These are phyloP conservation scores for Trametes cinnabarina DNA, from an alignment of 768 basidiomycete genomes.

Conservation along the genomic window DNA sequence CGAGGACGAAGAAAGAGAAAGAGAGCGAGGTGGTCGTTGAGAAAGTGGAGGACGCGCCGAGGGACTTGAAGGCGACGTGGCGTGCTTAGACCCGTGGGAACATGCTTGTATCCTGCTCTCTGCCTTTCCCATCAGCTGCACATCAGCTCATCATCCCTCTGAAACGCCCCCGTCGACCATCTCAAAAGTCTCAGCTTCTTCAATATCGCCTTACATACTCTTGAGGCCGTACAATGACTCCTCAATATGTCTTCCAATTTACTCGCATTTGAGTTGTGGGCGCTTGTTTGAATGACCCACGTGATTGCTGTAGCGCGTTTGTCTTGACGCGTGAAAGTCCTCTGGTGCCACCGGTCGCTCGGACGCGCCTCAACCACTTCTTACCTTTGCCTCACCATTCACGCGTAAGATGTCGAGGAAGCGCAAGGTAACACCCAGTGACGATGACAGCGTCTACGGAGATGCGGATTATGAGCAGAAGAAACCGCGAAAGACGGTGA, in stretches of 20 bases:
- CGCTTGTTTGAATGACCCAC: background rate
- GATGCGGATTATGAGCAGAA: slow-evolving; percentile 21
- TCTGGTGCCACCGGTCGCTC: background rate
- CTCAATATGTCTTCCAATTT: background rate
- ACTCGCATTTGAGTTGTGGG: background rate
- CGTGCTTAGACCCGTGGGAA: slow-evolving; percentile 31
- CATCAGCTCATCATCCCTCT: slow-evolving; percentile 18
- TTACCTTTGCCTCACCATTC: background rate
- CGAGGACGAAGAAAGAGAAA: slow-evolving; percentile 16
- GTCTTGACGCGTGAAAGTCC: background rate
- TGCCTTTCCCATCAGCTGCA: slow-evolving; percentile 14
- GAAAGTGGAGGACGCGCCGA: slow-evolving; percentile 12
- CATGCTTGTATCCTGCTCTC: slow-evolving; percentile 1
- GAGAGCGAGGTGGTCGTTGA: slow-evolving; percentile 21
- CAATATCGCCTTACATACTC: slow-evolving; percentile 1
- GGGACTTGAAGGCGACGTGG: slow-evolving; percentile 29
- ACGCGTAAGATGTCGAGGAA: slow-evolving; percentile 28
- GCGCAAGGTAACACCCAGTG: slow-evolving; percentile 18
- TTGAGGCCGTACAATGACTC: background rate
- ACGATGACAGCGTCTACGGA: slow-evolving; percentile 18
- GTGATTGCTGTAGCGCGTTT: slow-evolving; percentile 3
- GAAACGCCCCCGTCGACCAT: slow-evolving; percentile 7
- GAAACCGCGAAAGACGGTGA: slow-evolving; percentile 4
- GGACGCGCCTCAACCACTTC: background rate
- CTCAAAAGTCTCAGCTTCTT: slow-evolving; percentile 1